Evolutionary conservation across 2,329 filamentous ascomycete genomes (phyloP), one percentile per base, ranked within the genome.

Genomic region (Fusarium neocosmosporiellum): DNA sequence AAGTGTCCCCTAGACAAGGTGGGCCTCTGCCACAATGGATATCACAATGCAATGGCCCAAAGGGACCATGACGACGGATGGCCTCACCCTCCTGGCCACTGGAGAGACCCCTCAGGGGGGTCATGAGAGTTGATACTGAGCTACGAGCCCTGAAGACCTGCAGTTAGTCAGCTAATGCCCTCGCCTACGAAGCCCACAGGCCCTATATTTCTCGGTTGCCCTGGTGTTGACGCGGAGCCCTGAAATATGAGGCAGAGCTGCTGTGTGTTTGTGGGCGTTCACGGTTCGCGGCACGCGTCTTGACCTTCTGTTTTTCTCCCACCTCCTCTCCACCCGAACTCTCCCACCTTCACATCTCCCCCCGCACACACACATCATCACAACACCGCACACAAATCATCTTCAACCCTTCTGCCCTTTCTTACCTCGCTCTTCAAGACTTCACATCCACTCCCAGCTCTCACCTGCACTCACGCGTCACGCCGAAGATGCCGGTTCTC

Each of bases 201-300:
- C 33, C 62, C 53, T 54, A 34, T 27, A n/a, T 22, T 14, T 43
- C 50, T 37, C 20, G 31, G 29, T 65, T 37, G 24, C 31, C 37
- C 57, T 48, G 50, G 67, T 18, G 24, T 33, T 48, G 31, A 29
- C 39, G 29, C 33, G 3, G 14, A 34, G 18, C 7, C 57, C 57
- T 59, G 37, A 59, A 41, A 41, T 14, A 41, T 14, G 14, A 27
- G 36, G 34, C 24, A 27, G 36, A 41, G 33, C 10, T 18, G 34
- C 50, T 59, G 50, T 46, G 16, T 46, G 29, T 29, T 43, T 33
- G 48, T 65, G 37, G 46, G 60, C 8, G 34, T 69, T 41, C 39
- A 37, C 58, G 22, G 46, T 27, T 27, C 54, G 22, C 22, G 34
- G 54, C 54, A 57, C 54, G 34, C 54, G 54, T 37, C 33, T 67